Percentiles rank a stretch among this genome's conserved stretches.
Conservation (phyloP, 139 green algal species). For the Auxenochlorella protothecoides region DNA sequence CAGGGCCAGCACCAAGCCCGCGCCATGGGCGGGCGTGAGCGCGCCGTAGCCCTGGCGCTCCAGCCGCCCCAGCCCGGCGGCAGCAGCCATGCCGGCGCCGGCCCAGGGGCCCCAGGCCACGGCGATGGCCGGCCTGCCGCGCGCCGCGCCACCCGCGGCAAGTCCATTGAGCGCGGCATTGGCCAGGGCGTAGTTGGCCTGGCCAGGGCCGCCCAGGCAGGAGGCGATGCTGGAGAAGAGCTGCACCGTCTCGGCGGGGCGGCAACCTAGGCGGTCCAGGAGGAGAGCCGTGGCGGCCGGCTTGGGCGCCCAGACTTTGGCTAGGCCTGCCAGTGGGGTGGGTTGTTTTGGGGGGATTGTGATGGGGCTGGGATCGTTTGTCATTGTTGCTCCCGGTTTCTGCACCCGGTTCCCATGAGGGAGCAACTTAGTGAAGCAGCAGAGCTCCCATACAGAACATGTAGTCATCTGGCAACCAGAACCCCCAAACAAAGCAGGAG, state of each 20-base stretch:
- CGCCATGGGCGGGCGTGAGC: conserved; percentile 25
- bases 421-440: too few relatives aligned
- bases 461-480: too few relatives aligned
- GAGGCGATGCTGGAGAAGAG: conserved; percentile 72
- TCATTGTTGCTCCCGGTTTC: too few relatives aligned
- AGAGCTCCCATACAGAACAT: too few relatives aligned
- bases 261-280: not conserved
- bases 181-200: conserved; percentile 67
- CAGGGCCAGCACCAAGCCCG: conserved; percentile 23
- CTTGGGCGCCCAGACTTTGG: conserved; percentile 41
- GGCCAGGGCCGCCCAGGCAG: conserved; percentile 66
- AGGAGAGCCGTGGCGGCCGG: not conserved
- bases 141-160: conserved; percentile 1
- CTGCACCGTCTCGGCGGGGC: conserved; percentile 15
- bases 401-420: too few relatives aligned
- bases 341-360: too few relatives aligned
- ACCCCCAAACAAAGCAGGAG: too few relatives aligned
- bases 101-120: conserved; percentile 87
- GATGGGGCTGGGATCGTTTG: too few relatives aligned
- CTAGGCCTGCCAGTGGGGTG: too few relatives aligned
- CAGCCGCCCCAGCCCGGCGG: conserved; percentile 36
- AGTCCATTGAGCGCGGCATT: conserved; percentile 55
- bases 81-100: conserved; percentile 67
- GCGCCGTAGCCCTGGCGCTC: conserved; percentile 55
- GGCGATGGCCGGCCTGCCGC: conserved; percentile 8